Evolutionary conservation across 371 early-diverging fungal genomes (phyloP).

Genomic region (Fennellomyces sp.): DNA sequence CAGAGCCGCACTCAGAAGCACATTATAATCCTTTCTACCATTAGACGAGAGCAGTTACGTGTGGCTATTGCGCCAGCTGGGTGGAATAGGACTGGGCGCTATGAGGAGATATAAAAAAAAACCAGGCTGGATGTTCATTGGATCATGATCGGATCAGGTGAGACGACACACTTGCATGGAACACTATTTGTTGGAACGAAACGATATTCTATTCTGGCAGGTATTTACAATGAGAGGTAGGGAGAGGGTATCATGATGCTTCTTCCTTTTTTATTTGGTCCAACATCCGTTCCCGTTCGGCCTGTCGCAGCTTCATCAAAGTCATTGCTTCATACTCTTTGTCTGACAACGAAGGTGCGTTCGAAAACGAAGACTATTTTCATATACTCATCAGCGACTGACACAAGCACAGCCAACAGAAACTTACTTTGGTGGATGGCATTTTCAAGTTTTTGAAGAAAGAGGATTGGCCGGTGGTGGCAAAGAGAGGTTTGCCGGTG

Average conservation of each 20-base stretch:
- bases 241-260: slow-evolving; percentile 8
- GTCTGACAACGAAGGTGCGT: slow-evolving; percentile 27
- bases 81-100: no score
- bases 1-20: no score
- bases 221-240: not conserved
- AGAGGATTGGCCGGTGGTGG: slow-evolving; percentile 21
- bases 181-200: no score
- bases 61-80: no score
- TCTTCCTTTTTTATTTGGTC: not conserved
- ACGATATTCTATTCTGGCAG: no score
- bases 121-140: no score
- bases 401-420: not conserved
- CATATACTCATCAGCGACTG: not conserved
- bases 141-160: no score
- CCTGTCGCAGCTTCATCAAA: slow-evolving; percentile 50
- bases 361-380: slow-evolving; percentile 17
- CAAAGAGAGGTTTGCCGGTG: slow-evolving; percentile 35
- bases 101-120: no score
- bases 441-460: slow-evolving; percentile 36
- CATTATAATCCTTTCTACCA: no score
- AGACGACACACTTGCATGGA: no score
- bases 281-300: slow-evolving; percentile 35
- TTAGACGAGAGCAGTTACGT: no score
- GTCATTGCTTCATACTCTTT: slow-evolving; percentile 50
- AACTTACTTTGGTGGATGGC: slow-evolving; percentile 26